Conservation (phyloP, 2,329 filamentous ascomycete genomes). For the Sporothrix protearum region DNA sequence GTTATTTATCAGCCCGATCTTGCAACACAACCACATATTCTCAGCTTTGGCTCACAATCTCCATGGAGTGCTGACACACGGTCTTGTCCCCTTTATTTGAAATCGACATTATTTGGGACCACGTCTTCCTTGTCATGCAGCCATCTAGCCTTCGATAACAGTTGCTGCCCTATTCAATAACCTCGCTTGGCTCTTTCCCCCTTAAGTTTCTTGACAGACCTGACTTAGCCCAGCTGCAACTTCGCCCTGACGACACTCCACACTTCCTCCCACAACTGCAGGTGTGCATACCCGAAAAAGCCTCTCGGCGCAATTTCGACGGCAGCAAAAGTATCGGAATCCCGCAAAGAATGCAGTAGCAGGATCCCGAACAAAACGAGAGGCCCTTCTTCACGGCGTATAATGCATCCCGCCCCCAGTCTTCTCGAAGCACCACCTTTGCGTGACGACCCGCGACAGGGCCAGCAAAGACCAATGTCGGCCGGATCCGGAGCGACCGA, state of each 20-base stretch:
- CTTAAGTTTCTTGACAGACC: not conserved
- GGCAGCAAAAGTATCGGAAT: not conserved
- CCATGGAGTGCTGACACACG: conserved; percentile 18
- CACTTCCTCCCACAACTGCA: not conserved
- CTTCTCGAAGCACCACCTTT: conserved; percentile 35
- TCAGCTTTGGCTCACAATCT: not conserved
- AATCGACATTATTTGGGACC: not conserved
- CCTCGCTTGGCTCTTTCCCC: not conserved
- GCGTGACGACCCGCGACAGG: conserved; percentile 30
- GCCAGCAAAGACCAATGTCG: conserved; percentile 29
- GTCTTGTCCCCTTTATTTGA: not conserved
- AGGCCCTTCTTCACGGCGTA: conserved; percentile 16
- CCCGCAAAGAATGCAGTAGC: conserved; percentile 19
- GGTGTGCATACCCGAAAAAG: not conserved
- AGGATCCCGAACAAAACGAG: not conserved
- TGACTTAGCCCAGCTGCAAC: not conserved
- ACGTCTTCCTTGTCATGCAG: not conserved
- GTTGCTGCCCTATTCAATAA: not conserved
- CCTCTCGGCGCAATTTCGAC: not conserved
- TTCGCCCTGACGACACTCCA: not conserved
- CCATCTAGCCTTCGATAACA: not conserved
- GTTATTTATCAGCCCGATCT: not conserved
- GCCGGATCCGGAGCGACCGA: conserved; percentile 24
- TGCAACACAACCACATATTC: not conserved
- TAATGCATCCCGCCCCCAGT: conserved; percentile 36